Percentiles rank a stretch among this genome's conserved stretches.
phyloP scores from a whole-genome alignment of 257 asterid species.

The Nicotiana knightiana region DNA sequence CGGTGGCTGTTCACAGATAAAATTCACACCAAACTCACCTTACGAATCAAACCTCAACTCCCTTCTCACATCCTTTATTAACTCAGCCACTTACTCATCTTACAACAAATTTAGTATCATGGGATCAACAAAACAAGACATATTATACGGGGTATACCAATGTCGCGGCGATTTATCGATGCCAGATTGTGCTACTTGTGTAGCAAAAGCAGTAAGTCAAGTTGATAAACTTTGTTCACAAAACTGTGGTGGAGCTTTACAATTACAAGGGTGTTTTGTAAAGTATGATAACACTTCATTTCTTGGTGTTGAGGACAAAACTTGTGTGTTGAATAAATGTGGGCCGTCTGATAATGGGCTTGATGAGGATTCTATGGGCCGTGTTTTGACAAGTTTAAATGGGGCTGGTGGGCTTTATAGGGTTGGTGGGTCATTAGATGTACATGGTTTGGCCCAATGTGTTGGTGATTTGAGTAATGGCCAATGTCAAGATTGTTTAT shows the following conservation, averaged over 20 bases:
- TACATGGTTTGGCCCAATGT: conserved; percentile 89
- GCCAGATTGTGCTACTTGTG: conserved; percentile 95
- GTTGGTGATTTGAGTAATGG: conserved; percentile 79
- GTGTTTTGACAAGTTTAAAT: conserved; percentile 49
- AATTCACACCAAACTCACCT: conserved; percentile 53
- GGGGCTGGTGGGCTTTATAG: conserved; percentile 68
- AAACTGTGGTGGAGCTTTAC: conserved; percentile 74
- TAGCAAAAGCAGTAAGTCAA: conserved; percentile 55
- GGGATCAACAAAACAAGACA: conserved; percentile 59
- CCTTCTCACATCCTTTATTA: conserved; percentile 71
- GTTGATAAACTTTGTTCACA: conserved; percentile 49
- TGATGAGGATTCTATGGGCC: conserved; percentile 36
- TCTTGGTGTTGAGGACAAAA: conserved; percentile 75
- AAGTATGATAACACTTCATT: conserved; percentile 73
- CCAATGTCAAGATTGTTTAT: conserved; percentile 80
- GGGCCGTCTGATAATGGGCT: conserved; percentile 68
- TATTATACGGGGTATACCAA: conserved; percentile 66
- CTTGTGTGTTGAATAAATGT: conserved; percentile 71
- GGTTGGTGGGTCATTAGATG: conserved; percentile 67
- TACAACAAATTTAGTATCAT: conserved; percentile 73
- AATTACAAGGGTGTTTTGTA: conserved; percentile 77
- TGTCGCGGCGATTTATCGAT: conserved; percentile 89
- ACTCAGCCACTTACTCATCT: conserved; percentile 83
- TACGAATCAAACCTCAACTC: conserved; percentile 76
- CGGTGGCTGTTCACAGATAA: conserved; percentile 67